Evolutionary conservation across 257 asterid species (phyloP), one percentile per base, ranked within the genome.

Genomic region (Echium plantagineum): DNA sequence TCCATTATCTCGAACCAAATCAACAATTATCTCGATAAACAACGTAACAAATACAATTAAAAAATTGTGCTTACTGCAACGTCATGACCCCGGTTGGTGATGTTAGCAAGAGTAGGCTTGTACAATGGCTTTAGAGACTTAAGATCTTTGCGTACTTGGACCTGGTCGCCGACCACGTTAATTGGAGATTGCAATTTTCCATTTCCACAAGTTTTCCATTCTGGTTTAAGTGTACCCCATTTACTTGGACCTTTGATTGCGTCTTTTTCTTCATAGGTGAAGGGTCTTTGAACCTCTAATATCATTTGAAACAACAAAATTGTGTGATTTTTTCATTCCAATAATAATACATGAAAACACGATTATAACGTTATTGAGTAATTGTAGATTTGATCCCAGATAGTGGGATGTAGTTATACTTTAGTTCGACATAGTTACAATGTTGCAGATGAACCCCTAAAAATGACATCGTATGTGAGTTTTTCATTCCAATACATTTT

Each of bases 101-200:
- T 58, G 0, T 61, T 0, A 53, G 95, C 94, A 0, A 78, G 78
- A 38, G 85, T 82, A 9, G 77, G 66, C 53, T 84, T 77, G 52
- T 89, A 86, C 8, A 35, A 28, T 48, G 77, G 64, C 12, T 46
- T 58, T 63, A 89, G 47, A 13, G 35, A 17, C 22, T 83, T 83
- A 0, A 74, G 49, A 47, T 9, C 2, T 15, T 72, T 55, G 21
- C 61, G 10, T 53, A 74, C 46, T 21, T 49, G 51, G 13, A 72
- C 85, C 30, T 68, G 76, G 20, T 58, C 3, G 24, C 70, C 58
- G 0, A 21, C 16, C 52, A 89, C 63, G 73, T 89, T 80, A 57
- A 89, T 78, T 0, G 95, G 95, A 20, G 97, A 89, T 61, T 89
- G 97, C 38, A 68, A 59, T 28, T 31, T 62, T 22, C 97, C 95